These are phyloP conservation scores for Penicillium brevicompactum DNA, from an alignment of 2,329 filamentous ascomycete species.

Conservation along the genomic window DNA sequence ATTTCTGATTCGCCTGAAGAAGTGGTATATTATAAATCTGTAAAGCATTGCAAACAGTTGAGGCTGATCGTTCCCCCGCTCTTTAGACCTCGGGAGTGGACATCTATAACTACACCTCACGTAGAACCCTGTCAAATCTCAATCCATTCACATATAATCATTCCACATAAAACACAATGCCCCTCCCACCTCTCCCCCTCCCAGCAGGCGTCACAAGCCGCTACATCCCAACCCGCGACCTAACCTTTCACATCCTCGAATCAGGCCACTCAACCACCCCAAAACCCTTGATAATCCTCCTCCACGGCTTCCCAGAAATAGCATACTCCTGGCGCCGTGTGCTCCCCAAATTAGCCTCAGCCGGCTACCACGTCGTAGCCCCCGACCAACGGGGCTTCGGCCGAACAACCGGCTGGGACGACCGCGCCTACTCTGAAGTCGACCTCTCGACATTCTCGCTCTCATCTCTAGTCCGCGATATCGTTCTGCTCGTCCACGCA, in stretches of 20 bases:
- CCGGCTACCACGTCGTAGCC: slow-evolving; percentile 67
- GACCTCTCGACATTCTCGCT: slow-evolving; percentile 61
- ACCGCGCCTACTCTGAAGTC: slow-evolving; percentile 51
- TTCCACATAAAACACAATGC: slow-evolving; percentile 3
- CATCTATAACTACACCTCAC: no score
- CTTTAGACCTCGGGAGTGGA: no score
- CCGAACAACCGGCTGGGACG: slow-evolving; percentile 64
- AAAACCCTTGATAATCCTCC: slow-evolving; percentile 61
- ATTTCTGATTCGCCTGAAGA: no score
- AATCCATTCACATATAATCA: background rate
- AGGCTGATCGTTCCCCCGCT: slow-evolving; percentile 15
- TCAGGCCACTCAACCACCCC: slow-evolving; percentile 48
- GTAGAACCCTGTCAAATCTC: background rate
- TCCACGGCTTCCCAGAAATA: slow-evolving; percentile 69
- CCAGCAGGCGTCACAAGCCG: slow-evolving; percentile 58
- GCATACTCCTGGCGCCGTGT: slow-evolving; percentile 71
- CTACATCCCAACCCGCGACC: slow-evolving; percentile 60
- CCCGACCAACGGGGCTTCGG: slow-evolving; percentile 71
- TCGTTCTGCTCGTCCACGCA: slow-evolving; percentile 62
- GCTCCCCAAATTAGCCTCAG: slow-evolving; percentile 58
- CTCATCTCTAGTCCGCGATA: slow-evolving; percentile 63
- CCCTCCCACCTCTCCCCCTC: slow-evolving; percentile 51
- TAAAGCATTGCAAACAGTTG: background rate
- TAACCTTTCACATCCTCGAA: slow-evolving; percentile 64
- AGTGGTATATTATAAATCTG: background rate